These are phyloP conservation scores for Fusarium sarcochroum DNA, from an alignment of 2,329 filamentous ascomycete genomes.

Conservation along the genomic window DNA sequence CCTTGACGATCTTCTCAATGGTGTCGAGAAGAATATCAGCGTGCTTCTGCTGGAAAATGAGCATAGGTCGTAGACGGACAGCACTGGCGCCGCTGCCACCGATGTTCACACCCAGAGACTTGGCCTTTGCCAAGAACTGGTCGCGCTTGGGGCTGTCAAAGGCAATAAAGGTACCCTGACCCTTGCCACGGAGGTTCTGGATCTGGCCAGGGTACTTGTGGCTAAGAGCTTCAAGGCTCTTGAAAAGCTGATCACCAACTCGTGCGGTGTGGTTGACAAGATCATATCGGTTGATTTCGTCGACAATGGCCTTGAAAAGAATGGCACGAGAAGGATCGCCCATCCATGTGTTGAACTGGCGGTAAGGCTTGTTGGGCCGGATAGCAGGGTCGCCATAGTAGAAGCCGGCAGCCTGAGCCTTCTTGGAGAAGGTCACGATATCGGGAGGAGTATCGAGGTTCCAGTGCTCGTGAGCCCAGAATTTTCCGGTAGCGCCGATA, in stretches of 20 bases:
- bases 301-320: conserved; percentile 87
- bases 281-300: conserved; percentile 81
- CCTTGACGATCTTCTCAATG: conserved; percentile 79
- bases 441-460: conserved; percentile 83
- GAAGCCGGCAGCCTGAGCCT: conserved; percentile 93
- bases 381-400: conserved; percentile 87
- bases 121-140: conserved; percentile 82
- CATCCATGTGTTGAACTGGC: conserved; percentile 99
- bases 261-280: conserved; percentile 84
- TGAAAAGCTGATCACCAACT: conserved; percentile 84
- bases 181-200: conserved; percentile 87
- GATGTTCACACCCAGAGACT: conserved; percentile 87
- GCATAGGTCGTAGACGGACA: conserved; percentile 87
- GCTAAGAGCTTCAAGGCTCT: conserved; percentile 76
- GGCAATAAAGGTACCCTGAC: conserved; percentile 91
- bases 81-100: conserved; percentile 83
- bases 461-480: conserved; percentile 99
- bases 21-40: conserved; percentile 86
- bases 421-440: conserved; percentile 96
- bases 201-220: conserved; percentile 82
- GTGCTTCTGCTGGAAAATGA: conserved; percentile 93
- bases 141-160: conserved; percentile 89
- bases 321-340: conserved; percentile 88
- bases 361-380: conserved; percentile 91
- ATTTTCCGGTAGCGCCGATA: conserved; percentile 91